A percentile compares a stretch with the other conserved stretches of the same genome.
phyloP scores from a whole-genome alignment of 805 yeast genomes.

The Metschnikowia shivogae region DNA sequence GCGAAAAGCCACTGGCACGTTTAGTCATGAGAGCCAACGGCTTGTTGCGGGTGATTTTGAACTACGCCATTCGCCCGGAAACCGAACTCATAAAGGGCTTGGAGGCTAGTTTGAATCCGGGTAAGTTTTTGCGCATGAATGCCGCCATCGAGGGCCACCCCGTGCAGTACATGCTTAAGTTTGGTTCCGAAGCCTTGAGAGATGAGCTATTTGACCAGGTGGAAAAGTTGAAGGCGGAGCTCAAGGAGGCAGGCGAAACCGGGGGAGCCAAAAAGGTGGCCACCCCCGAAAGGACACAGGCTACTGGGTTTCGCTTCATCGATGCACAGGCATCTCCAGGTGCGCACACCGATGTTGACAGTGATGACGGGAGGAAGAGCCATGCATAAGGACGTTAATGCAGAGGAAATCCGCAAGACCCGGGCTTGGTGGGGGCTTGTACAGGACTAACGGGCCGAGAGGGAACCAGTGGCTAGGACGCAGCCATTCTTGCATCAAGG shows the following conservation, averaged over 20 bases:
- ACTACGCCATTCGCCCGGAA: slow-evolving; percentile 59
- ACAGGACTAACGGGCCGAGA: too few species aligned
- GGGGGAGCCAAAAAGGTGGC: neutral
- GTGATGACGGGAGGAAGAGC: neutral
- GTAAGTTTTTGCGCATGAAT: slow-evolving; percentile 75
- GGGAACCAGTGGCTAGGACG: neutral
- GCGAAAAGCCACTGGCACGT: slow-evolving; percentile 47
- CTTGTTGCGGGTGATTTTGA: slow-evolving; percentile 74
- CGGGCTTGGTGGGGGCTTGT: too few species aligned
- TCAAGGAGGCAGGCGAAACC: neutral
- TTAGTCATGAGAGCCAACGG: slow-evolving; percentile 91
- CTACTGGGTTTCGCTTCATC: slow-evolving; percentile 10
- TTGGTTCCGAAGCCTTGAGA: slow-evolving; percentile 59
- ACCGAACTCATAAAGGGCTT: slow-evolving; percentile 73
- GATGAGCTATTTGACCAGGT: slow-evolving; percentile 53
- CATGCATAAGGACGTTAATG: neutral
- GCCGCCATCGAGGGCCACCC: slow-evolving; percentile 67
- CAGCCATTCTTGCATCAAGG: too few species aligned
- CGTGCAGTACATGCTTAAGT: slow-evolving; percentile 76
- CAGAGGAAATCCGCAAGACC: neutral
- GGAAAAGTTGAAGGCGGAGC: slow-evolving; percentile 27
- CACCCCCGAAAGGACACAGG: neutral
- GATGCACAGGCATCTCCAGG: neutral
- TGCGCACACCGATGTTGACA: neutral
- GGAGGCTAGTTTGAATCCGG: slow-evolving; percentile 79